Percentiles rank a stretch among this genome's conserved stretches.
Conservation (phyloP, 768 basidiomycete genomes). For the Tulasnella sp. region DNA sequence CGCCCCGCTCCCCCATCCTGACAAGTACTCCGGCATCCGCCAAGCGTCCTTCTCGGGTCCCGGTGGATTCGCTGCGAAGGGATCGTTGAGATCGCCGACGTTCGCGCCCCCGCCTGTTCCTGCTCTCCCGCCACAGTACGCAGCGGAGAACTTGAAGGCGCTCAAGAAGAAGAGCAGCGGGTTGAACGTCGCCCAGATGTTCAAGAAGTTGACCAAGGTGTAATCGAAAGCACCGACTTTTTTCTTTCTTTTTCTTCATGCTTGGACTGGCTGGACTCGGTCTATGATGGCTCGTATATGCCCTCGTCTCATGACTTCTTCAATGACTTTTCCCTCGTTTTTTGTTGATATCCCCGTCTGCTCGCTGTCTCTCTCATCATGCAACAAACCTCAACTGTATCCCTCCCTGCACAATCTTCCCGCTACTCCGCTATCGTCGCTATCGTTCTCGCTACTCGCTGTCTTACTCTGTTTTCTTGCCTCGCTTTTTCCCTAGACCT, state of each 20-base stretch:
- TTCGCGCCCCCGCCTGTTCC: constrained; percentile 18
- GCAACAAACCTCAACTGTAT: constrained; percentile 10
- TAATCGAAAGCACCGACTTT: neutral
- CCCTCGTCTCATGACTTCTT: neutral
- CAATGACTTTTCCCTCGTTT: neutral
- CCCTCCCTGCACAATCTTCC: neutral
- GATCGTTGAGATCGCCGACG: neutral
- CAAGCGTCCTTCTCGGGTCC: constrained; percentile 28
- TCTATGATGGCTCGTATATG: neutral
- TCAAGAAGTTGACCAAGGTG: constrained; percentile 30
- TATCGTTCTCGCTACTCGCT: constrained; percentile 5
- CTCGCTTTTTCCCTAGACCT: neutral
- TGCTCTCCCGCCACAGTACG: neutral
- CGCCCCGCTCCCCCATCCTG: constrained; percentile 5
- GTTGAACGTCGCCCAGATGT: constrained; percentile 25
- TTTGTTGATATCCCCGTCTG: neutral
- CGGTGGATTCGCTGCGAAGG: neutral
- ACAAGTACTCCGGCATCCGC: constrained; percentile 30
- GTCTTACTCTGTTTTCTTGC: constrained; percentile 2
- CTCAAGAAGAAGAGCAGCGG: constrained; percentile 31
- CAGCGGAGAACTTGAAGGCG: constrained; percentile 3
- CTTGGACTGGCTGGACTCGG: constrained; percentile 17
- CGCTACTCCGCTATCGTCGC: constrained; percentile 3
- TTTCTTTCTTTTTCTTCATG: neutral
- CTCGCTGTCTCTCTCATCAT: neutral